A percentile compares a stretch with the other conserved stretches of the same genome.
phyloP scores from a whole-genome alignment of 768 basidiomycete species.

The Rhodotorula taiwanensis region DNA sequence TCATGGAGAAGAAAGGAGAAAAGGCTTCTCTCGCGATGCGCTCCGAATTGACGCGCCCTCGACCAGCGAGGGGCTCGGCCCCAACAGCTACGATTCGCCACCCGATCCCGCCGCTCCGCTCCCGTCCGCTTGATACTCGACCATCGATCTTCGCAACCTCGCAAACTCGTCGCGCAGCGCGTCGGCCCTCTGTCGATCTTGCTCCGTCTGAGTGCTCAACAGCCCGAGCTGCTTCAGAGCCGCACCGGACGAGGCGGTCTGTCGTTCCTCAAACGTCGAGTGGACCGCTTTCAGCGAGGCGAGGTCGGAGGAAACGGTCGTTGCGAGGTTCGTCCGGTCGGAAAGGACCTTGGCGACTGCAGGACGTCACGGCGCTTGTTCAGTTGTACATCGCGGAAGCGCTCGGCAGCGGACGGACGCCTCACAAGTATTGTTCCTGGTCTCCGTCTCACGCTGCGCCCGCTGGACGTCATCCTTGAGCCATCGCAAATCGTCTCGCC shows the following conservation, averaged over 20 bases:
- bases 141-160: constrained; percentile 13
- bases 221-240: constrained; percentile 2
- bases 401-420: too few relatives aligned
- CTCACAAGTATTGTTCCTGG: constrained; percentile 49
- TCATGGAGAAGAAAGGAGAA: too few relatives aligned
- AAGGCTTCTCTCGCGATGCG: too few relatives aligned
- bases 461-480: constrained; percentile 67
- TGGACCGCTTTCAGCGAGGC: background rate
- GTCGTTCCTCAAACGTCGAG: background rate
- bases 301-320: background rate
- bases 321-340: background rate
- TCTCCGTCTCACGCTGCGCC: constrained; percentile 60
- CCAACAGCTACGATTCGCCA: background rate
- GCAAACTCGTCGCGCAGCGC: constrained; percentile 6
- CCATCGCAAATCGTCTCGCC: constrained; percentile 65
- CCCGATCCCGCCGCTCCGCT: background rate
- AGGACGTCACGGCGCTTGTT: too few relatives aligned
- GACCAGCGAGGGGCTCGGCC: too few relatives aligned
- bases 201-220: background rate
- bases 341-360: constrained; percentile 18
- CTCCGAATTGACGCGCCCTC: too few relatives aligned
- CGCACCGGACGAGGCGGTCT: background rate
- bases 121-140: background rate
- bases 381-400: too few relatives aligned
- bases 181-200: background rate